A percentile compares a stretch with the other conserved stretches of the same genome.
phyloP scores from a whole-genome alignment of 352 stramenopile genomes.

The Aphanomyces astaci region DNA sequence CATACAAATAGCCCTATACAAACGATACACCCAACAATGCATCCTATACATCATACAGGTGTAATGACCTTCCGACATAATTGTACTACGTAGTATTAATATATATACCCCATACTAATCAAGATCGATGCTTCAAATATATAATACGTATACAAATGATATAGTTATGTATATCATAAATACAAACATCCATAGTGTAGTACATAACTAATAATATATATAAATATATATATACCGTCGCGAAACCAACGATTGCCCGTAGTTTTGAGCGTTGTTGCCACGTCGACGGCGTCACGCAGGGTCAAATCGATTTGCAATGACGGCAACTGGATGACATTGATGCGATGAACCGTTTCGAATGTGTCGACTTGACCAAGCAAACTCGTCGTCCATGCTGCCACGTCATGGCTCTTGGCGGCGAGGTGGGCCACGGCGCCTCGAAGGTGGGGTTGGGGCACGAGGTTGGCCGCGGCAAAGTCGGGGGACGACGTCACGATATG shows the following conservation, averaged over 20 bases:
- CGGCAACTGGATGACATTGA: slow-evolving; percentile 6
- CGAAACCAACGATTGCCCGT: slow-evolving; percentile 11
- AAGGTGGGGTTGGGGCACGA: not conserved
- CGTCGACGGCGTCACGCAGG: not conserved
- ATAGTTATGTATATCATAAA: too few relatives aligned
- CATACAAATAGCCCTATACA: too few relatives aligned
- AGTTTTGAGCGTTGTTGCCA: not conserved
- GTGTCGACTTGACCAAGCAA: not conserved
- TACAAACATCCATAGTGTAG: too few relatives aligned
- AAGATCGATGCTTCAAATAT: too few relatives aligned
- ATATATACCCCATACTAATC: too few relatives aligned
- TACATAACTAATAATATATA: too few relatives aligned
- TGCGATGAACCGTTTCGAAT: not conserved
- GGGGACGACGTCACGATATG: not conserved
- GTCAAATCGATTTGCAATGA: not conserved
- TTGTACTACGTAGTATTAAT: too few relatives aligned
- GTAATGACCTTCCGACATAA: too few relatives aligned
- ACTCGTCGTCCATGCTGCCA: not conserved
- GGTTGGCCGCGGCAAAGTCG: not conserved
- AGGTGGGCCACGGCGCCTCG: not conserved
- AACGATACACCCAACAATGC: too few relatives aligned
- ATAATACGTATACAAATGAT: too few relatives aligned
- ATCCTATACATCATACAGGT: too few relatives aligned
- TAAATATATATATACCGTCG: slow-evolving; percentile 3
- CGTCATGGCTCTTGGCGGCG: not conserved